Evolutionary conservation across 768 basidiomycete genomes (phyloP), one percentile per base, ranked within the genome.

Genomic region (Hemileccinum impolitum): DNA sequence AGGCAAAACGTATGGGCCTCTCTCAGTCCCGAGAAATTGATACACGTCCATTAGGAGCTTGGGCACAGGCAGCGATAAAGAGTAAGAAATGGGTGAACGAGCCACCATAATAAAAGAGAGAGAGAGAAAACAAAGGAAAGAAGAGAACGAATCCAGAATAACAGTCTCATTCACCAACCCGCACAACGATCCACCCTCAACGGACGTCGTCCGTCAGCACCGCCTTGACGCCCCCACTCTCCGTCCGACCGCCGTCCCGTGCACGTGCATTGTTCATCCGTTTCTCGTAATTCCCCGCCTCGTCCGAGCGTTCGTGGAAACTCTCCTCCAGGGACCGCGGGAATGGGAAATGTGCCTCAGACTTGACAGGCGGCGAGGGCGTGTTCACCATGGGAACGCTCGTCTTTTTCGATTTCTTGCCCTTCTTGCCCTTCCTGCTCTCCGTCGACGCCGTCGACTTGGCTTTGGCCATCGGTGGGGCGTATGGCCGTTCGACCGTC

Each of bases 191-290:
- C 39, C 45, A 25, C 42, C 53, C 39, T 61, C 52, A 62, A 18
- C 53, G 52, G 30, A 50, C 50, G 23, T 66, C 68, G 56, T 78
- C 71, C 55, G 78, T 76, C 63, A 84, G 65, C 40, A 90, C 75
- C 11, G 85, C 89, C 60, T 81, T 84, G 26, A 91, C 86, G n/a
- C 89, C 89, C 2, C 88, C 88, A 59, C 88, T 91, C 71, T 89
- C 86, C 53, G 89, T 91, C 57, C 88, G 73, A 34, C 89, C 89
- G 3, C 89, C 88, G 65, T 90, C 86, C 49, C 87, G 74, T 41
- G 83, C 89, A 36, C 85, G 78, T 23, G 82, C 78, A 3, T 77
- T 82, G 60, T 87, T 83, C 86, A 90, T 87, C 69, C 85, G 73
- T 50, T 60, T 69, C 51, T 65, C 67, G 68, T 72, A 54, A 69